Evolutionary conservation across 805 yeast species (phyloP), one percentile per base, ranked within the genome.

Genomic region (Metschnikowia matae): DNA sequence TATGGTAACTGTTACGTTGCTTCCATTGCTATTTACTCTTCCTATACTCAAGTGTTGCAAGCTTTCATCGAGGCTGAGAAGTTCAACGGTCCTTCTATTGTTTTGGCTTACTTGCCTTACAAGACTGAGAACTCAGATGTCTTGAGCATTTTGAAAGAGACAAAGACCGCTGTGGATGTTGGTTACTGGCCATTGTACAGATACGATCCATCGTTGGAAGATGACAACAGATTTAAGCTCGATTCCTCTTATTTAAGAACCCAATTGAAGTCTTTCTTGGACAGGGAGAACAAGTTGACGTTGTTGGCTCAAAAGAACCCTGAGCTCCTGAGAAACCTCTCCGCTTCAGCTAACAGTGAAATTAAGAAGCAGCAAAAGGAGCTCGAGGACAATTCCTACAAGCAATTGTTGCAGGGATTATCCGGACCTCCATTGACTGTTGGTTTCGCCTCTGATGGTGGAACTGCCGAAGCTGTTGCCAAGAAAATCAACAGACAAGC

Each of bases 171-270:
- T 20, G 96, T 92, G 42, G 97, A 89, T 61, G 75, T 90, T 33
- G 98, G 98, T n/a, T 85, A 86, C 72, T 90, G 97, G 96, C 98
- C 98, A 44, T 77, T 92, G 54, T 92, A 91, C 73, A 79, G 97
- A 65, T 92, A 79, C 71, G 79, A 89, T 59, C 96, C 97, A 49
- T 56, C 66, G 8, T 67, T 77, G 45, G 78, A 75, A 43, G 72
- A 71, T 35, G 78, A 72, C 15, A 65, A 69, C 3, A 80, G 82
- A n/a, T 92, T 92, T 78, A 82, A 82, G 60, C 77, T 92, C 48
- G 97, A 92, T 67, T 90, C 97, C 4, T 82, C 91, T 14, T 83
- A 83, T 48, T 81, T 92, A 62, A 84, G 84, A 66, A 82, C 83
- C 59, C 89, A 86, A 59, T 75, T 92, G 55, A 80, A 84, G 62